These are phyloP conservation scores for Hanseniaspora uvarum DNA, from an alignment of 1,139 yeast species.

Conservation along the genomic window DNA sequence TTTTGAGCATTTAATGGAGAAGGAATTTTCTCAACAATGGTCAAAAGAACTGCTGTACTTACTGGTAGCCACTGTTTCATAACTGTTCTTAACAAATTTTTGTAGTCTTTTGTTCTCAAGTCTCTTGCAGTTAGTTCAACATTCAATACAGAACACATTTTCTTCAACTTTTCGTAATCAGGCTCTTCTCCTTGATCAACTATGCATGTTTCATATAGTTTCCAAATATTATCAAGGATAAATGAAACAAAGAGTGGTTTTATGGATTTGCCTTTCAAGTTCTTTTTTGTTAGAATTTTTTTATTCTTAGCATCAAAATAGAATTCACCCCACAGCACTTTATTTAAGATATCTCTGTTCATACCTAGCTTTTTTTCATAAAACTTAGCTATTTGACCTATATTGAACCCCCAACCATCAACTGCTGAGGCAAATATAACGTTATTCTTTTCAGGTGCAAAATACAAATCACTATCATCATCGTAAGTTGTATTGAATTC, in stretches of 20 bases:
- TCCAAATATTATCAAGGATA: constrained; percentile 86
- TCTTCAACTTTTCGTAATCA: constrained; percentile 60
- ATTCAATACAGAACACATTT: constrained; percentile 60
- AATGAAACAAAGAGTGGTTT: constrained; percentile 83
- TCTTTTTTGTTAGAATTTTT: constrained; percentile 56
- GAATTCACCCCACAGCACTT: constrained; percentile 94
- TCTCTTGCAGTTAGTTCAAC: constrained; percentile 68
- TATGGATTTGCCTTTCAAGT: constrained; percentile 40
- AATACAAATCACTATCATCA: constrained; percentile 76
- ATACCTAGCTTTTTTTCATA: constrained; percentile 80
- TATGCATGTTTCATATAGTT: constrained; percentile 64
- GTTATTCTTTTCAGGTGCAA: constrained; percentile 80
- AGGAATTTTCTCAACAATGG: constrained; percentile 78
- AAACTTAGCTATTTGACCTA: constrained; percentile 78
- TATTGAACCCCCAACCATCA: constrained; percentile 96
- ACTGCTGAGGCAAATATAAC: constrained; percentile 90
- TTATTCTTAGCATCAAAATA: constrained; percentile 84
- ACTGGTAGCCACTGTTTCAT: constrained; percentile 94
- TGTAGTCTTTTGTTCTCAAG: constrained; percentile 65
- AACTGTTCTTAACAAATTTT: constrained; percentile 51
- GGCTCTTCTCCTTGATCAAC: constrained; percentile 36
- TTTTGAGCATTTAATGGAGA: constrained; percentile 70
- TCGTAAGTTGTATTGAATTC: constrained; percentile 46
- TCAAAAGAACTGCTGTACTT: constrained; percentile 70
- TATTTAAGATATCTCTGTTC: constrained; percentile 64